A percentile compares a stretch with the other conserved stretches of the same genome.
These are phyloP conservation scores for Senna tora DNA, from an alignment of 306 rosid species.

Conservation along the genomic window DNA sequence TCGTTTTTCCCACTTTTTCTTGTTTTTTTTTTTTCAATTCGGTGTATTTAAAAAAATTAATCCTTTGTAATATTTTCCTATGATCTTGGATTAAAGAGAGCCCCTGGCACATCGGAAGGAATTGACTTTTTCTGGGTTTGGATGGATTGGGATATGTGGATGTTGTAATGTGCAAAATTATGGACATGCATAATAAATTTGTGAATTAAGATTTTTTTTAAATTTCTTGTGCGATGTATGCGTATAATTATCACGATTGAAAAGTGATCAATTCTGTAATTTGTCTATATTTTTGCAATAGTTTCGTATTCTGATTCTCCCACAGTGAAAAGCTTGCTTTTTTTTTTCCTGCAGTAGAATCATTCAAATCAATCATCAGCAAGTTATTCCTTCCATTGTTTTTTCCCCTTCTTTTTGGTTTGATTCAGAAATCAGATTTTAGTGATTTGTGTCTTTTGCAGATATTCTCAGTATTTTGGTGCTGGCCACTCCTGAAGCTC, in stretches of 20 bases:
- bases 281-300: conserved; percentile 19
- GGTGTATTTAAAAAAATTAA: neutral
- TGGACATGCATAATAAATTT: neutral
- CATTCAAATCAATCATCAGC: neutral
- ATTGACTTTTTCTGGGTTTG: neutral
- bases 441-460: conserved; percentile 38
- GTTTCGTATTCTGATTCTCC: neutral
- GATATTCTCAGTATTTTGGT: conserved; percentile 35
- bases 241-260: neutral
- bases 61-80: neutral
- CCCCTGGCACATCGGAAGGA: conserved; percentile 25
- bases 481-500: conserved; percentile 24
- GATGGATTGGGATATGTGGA: neutral
- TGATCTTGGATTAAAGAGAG: neutral
- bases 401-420: conserved; percentile 3
- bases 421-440: conserved; percentile 29
- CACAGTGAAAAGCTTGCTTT: conserved; percentile 18
- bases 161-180: neutral
- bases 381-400: neutral
- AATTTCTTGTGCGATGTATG: conserved; percentile 22
- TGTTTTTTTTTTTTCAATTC: neutral
- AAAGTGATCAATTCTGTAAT: conserved; percentile 5
- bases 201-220: neutral
- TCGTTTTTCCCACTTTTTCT: neutral
- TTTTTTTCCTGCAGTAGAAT: neutral